Base-by-base conservation (phyloP, 768 basidiomycete genomes). In the Russula foetens region DNA sequence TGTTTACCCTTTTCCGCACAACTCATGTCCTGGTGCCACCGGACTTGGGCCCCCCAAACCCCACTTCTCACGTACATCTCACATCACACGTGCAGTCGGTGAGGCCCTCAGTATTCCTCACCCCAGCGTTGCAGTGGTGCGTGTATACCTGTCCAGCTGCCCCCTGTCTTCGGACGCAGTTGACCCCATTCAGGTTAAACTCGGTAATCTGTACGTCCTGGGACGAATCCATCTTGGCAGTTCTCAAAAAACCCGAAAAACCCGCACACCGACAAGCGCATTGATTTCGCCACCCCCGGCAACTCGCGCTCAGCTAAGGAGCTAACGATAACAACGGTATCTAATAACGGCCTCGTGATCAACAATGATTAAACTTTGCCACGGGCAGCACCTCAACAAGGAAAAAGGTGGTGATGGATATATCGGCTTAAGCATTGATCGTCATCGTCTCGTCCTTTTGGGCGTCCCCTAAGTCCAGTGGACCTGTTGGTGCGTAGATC, bases 101-200 rank as follows among this genome's bases (percentile, higher is more conserved):
- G 49, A 43, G 24, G 43, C n/a, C 21, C 53, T 21, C 45, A n/a
- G 12, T 12, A n/a, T 26, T 33, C 48, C 21, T 23, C 23, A 33
- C 21, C 15, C 23, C 44, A 24, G 19, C 48, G 59, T 48, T 56
- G 48, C 24, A 29, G 38, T 46, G 60, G 60, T 61, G 43, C 31
- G 60, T 61, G n/a, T n/a, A 21, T 31, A 23, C 6, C 8, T 19
- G 26, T 56, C n/a, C 21, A 4, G 31, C 26, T 51, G 48, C 11
- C 49, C 41, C 23, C 14, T 29, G 50, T 45, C 39, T n/a, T 39
- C 35, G 44, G 44, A 51, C 7, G 48, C 17, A 52, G 35, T 46
- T 56, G 28, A 52, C n/a, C 2, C 46, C 17, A 31, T 47, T 29
- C 48, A 50, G 60, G 23, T n/a, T 28, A 15, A 38, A 33, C 21